Conservation (phyloP, 2,329 filamentous ascomycete species). For the Anthostomella pinea region DNA sequence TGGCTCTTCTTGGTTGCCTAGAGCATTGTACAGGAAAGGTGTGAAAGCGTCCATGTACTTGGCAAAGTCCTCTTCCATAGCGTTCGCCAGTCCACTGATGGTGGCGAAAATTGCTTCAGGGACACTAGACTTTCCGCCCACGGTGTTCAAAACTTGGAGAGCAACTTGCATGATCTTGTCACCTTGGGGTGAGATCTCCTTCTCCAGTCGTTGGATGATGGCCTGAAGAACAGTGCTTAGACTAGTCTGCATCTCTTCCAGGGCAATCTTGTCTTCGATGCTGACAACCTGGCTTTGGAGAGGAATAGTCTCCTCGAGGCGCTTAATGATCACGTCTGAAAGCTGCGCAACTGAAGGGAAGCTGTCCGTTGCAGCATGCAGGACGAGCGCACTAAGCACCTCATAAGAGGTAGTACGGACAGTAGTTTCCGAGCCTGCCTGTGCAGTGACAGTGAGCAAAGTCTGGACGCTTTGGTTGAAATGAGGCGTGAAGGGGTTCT, state of each 20-base stretch:
- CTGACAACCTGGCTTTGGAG: slow-evolving; percentile 93
- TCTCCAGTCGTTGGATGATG: slow-evolving; percentile 87
- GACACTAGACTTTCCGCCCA: slow-evolving; percentile 85
- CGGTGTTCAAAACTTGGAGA: slow-evolving; percentile 73
- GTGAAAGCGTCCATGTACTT: slow-evolving; percentile 98
- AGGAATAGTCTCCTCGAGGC: slow-evolving; percentile 83
- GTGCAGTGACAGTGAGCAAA: slow-evolving; percentile 80
- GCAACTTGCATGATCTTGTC: slow-evolving; percentile 92
- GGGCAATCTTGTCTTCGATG: slow-evolving; percentile 90
- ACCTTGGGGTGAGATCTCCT: slow-evolving; percentile 84
- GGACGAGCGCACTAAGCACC: slow-evolving; percentile 91
- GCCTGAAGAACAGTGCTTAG: slow-evolving; percentile 86
- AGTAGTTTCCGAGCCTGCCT: slow-evolving; percentile 77
- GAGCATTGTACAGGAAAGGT: slow-evolving; percentile 88
- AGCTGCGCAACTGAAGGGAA: slow-evolving; percentile 76
- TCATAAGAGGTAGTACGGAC: slow-evolving; percentile 96
- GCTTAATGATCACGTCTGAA: slow-evolving; percentile 84
- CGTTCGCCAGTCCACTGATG: slow-evolving; percentile 86
- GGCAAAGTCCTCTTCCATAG: slow-evolving; percentile 86
- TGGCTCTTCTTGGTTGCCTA: slow-evolving; percentile 93
- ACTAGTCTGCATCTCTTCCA: slow-evolving; percentile 98
- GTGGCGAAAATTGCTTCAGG: slow-evolving; percentile 92
- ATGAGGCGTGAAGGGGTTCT: slow-evolving; percentile 84
- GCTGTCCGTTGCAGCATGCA: slow-evolving; percentile 84
- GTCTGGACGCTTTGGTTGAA: slow-evolving; percentile 90